Percentiles rank a stretch among this genome's conserved stretches.
These are phyloP conservation scores for Calendula officinalis DNA, from an alignment of 129 eudicot species.

Conservation along the genomic window DNA sequence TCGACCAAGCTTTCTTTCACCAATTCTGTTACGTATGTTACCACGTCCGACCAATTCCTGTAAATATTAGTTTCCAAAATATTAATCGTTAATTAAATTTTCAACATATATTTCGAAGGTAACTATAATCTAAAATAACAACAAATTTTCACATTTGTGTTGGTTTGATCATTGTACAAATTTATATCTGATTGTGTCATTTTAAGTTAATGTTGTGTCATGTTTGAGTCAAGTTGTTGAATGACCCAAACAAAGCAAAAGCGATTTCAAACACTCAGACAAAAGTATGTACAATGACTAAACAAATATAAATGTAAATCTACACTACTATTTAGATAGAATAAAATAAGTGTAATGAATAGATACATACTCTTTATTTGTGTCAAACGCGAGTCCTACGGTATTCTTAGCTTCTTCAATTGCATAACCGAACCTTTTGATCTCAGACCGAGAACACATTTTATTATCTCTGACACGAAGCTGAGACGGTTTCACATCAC, in stretches of 20 bases:
- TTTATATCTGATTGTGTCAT: too few relatives aligned
- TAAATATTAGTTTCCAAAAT: neutral
- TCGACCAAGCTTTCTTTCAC: slow-evolving; percentile 62
- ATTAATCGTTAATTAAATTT: neutral
- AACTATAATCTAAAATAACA: too few relatives aligned
- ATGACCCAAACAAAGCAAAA: too few relatives aligned
- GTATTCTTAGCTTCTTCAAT: slow-evolving; percentile 74
- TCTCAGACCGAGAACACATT: slow-evolving; percentile 29
- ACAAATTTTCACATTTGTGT: too few relatives aligned
- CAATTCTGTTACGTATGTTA: slow-evolving; percentile 45
- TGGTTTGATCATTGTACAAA: too few relatives aligned
- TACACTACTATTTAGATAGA: too few relatives aligned
- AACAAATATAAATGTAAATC: too few relatives aligned
- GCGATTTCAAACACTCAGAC: too few relatives aligned
- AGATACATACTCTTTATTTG: slow-evolving; percentile 47
- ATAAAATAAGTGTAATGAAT: neutral
- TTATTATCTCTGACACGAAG: slow-evolving; percentile 45
- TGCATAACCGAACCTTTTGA: slow-evolving; percentile 45
- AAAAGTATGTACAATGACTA: neutral
- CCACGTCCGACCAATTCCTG: slow-evolving; percentile 80
- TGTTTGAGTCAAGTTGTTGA: too few relatives aligned
- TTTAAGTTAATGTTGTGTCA: too few relatives aligned
- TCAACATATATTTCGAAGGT: neutral
- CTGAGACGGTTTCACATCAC: slow-evolving; percentile 76
- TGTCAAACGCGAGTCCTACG: slow-evolving; percentile 68